Conservation (phyloP, 352 stramenopile species). For the Phytophthora aleatoria region DNA sequence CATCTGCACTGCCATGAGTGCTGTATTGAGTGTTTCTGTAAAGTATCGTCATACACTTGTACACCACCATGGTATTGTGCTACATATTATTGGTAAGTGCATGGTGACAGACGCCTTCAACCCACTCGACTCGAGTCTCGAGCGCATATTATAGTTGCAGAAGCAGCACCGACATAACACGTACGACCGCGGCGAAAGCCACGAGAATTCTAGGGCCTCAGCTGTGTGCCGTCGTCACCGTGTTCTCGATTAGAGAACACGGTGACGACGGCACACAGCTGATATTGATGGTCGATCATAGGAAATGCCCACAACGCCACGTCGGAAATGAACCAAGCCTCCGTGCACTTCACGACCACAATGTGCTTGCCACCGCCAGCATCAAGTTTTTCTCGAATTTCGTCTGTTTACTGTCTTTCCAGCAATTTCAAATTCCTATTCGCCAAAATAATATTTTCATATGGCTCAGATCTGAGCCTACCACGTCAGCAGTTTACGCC, state of each 20-base stretch:
- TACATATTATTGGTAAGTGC: too few species aligned
- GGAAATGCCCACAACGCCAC: conserved; percentile 9
- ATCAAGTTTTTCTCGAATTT: conserved; percentile 26
- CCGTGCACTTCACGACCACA: conserved; percentile 4
- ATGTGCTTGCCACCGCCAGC: neutral
- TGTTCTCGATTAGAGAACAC: neutral
- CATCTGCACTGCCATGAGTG: too few species aligned
- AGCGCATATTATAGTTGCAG: too few species aligned
- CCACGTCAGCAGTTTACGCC: conserved; percentile 31
- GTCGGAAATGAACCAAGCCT: neutral
- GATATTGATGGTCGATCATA: conserved; percentile 8
- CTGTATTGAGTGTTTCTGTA: too few species aligned
- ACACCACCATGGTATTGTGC: too few species aligned
- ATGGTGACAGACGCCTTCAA: too few species aligned
- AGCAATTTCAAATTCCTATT: conserved; percentile 17
- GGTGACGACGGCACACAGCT: neutral
- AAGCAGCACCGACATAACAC: too few species aligned
- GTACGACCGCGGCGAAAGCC: conserved; percentile 1
- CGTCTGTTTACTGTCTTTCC: conserved; percentile 17
- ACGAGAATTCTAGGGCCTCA: neutral
- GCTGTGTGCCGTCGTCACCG: too few species aligned
- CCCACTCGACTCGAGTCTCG: too few species aligned
- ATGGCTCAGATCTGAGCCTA: conserved; percentile 9
- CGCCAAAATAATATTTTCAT: conserved; percentile 3
- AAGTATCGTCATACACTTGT: too few species aligned